Base-by-base conservation (phyloP, 2,329 filamentous ascomycete species). In the Fusarium mundagurra region DNA sequence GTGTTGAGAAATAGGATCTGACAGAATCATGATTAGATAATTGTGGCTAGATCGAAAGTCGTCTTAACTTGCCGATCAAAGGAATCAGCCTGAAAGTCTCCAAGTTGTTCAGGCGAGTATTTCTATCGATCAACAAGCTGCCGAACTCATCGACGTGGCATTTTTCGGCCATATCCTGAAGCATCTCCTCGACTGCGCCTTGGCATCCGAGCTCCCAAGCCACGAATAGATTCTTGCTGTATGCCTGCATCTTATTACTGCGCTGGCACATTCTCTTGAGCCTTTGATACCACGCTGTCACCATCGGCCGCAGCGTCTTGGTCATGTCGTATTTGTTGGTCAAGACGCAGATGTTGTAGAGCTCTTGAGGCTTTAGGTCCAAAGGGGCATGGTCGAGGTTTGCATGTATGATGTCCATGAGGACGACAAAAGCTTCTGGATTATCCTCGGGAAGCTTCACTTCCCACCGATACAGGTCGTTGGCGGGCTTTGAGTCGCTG, bases 281-380 rank as follows among this genome's bases (percentile, higher is more conserved):
- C 7, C 20, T 12, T 22, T 44, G 8, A 7, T 50, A 38, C 64
- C 64, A 64, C 12, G 24, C 17, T 18, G 12, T 8, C 10, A 13
- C 60, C 50, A 64, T 64, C 8, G 54, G 53, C 9, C 47, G 53
- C 27, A 68, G 24, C 3, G 53, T 24, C 17, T 61, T 51, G 39
- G 61, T 61, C 41, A 34, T 34, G 36, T 34, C 41, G 33, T 67
- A 69, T 31, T 54, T 61, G 14, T 61, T 69, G 11, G 62, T 34
- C 53, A 69, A 33, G 20, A 55, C 41, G 13, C 29, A 61, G 8
- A 66, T n/a, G 17, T 50, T 14, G 41, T 48, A 48, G 18, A 68
- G 29, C 12, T 65, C 39, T 14, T 43, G 45, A 29, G 45, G 8
- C 13, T 18, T n/a, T 14, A 41, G 17, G 9, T 27, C 6, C 11